Base-by-base conservation (phyloP, 1,139 yeast genomes). In the Blastobotrys petasosporus region DNA sequence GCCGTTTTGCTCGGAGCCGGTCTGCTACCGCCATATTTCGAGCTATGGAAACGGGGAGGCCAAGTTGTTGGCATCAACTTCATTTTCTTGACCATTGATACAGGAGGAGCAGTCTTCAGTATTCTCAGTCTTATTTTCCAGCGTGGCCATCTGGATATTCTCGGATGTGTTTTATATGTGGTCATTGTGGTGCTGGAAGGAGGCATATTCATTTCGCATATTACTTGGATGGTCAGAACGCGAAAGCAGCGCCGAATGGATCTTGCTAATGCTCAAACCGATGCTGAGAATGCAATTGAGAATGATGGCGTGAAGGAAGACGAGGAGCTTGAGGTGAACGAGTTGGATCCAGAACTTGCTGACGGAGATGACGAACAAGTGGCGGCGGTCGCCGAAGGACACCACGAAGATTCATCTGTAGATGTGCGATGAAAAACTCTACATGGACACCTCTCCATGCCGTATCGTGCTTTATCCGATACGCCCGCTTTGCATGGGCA, bases 11-110 rank as follows among this genome's bases (percentile, higher is more conserved):
- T 90, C 25, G 95, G 86, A 0, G 58, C 77, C 2, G 97, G 97
- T 0, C 70, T 90, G 39, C 58, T 90, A 2, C 97, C 97, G 0
- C 97, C 97, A 4, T 90, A 88, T 63, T 80, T 80, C 57, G 97
- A 90, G 61, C 69, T 90, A 32, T 77, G 79, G 32, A 85, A 85
- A 60, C 74, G 95, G 51, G 65, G 76, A 41, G 97, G 97, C 2
- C 70, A 86, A 41, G 97, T 90, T 4, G 78, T 87, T 3, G 97
- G 97, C 0, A 82, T 90, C 57, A 87, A 87, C 60, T 87, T 90
- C 61, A 57, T 82, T n/a, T 90, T 90, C 56, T 69, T 90, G 48
- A 57, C 70, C n/a, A 72, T 88, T 61, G 97, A 90, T 62, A 75
- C 85, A 7, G 55, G 74, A 43, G 97, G 97, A 9, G 97, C 97